phyloP scores from a whole-genome alignment of 2,329 filamentous ascomycete species.

The Cephalotrichum gorgonifer region DNA sequence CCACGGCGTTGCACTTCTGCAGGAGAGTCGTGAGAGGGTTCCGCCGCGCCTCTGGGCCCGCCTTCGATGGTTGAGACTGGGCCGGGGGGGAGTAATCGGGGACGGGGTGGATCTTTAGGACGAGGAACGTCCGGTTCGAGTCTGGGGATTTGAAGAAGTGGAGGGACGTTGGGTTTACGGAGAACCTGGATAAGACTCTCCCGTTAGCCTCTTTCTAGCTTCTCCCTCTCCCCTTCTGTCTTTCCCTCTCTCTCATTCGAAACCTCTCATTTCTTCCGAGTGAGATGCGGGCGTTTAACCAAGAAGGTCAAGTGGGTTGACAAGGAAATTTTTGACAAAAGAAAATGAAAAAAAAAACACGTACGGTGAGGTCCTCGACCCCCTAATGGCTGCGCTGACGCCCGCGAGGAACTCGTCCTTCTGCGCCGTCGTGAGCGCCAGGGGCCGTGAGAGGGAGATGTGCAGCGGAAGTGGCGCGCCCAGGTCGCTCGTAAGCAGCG shows the following conservation, averaged over 20 bases:
- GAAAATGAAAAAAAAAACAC: neutral
- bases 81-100: conserved; percentile 2
- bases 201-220: neutral
- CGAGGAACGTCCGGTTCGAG: conserved; percentile 72
- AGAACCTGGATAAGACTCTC: conserved; percentile 23
- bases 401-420: conserved; percentile 56
- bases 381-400: conserved; percentile 22
- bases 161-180: conserved; percentile 26
- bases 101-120: conserved; percentile 48
- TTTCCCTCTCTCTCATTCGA: neutral
- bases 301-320: too few relatives aligned
- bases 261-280: neutral
- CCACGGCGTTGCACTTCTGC: conserved; percentile 52
- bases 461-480: conserved; percentile 73
- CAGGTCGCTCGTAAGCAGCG: conserved; percentile 67
- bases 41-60: conserved; percentile 15
- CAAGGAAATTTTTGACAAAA: too few relatives aligned
- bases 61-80: neutral
- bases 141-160: conserved; percentile 42
- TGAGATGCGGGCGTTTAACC: too few relatives aligned
- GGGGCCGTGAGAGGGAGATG: conserved; percentile 77
- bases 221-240: too few relatives aligned
- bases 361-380: neutral
- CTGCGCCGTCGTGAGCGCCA: conserved; percentile 62
- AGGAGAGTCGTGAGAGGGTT: conserved; percentile 54